Percentiles rank a stretch among this genome's conserved stretches.
Evolutionary conservation across 2,329 filamentous ascomycete genomes (phyloP).

Genomic region (Karstenula rhodostoma): DNA sequence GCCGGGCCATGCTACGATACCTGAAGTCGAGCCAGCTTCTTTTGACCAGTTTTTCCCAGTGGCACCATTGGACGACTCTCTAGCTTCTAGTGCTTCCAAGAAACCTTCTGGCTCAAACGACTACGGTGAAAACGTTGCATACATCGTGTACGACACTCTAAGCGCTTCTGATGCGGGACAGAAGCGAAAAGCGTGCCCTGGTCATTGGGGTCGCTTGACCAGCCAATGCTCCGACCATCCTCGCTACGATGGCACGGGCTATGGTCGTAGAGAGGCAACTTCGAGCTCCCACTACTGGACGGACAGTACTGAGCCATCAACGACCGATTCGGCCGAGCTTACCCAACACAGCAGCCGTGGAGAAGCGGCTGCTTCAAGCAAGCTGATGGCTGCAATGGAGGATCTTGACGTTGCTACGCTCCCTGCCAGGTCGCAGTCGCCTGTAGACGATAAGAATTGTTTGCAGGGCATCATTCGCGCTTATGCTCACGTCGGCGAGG

Average conservation of each 20-base stretch:
- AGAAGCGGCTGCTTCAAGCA: constrained; percentile 4
- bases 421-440: constrained; percentile 6
- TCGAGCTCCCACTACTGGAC: not conserved
- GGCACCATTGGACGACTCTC: not conserved
- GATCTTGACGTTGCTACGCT: not conserved
- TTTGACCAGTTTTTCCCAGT: constrained; percentile 5
- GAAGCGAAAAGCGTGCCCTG: constrained; percentile 2
- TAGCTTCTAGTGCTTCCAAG: not conserved
- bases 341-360: constrained; percentile 1
- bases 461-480: constrained; percentile 32
- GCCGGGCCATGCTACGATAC: not conserved
- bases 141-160: constrained; percentile 21
- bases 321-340: constrained; percentile 4
- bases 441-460: constrained; percentile 23
- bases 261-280: not conserved
- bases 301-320: constrained; percentile 4
- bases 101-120: constrained; percentile 7
- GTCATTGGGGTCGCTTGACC: constrained; percentile 21
- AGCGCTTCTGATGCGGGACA: constrained; percentile 7
- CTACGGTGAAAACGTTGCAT: constrained; percentile 14
- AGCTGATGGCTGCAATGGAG: not conserved
- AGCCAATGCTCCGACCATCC: constrained; percentile 33
- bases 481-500: constrained; percentile 24
- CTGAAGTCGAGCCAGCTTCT: constrained; percentile 5
- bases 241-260: constrained; percentile 19